Base-by-base conservation (phyloP, 1,139 yeast genomes). In the Kazachstania sp. region DNA sequence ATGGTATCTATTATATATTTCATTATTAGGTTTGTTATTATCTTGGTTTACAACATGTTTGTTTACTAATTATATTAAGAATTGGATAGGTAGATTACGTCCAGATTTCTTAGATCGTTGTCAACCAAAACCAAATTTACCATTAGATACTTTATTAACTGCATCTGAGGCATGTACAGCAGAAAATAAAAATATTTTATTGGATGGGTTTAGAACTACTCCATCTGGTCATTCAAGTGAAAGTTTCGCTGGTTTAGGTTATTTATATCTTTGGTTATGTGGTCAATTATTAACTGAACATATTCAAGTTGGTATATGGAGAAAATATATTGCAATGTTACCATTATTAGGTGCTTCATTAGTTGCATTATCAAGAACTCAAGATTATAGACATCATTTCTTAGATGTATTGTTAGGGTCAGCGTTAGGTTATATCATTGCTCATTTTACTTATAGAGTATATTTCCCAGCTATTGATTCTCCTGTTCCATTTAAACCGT, bases 21-120 rank as follows among this genome's bases (percentile, higher is more conserved):
- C 83, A 1, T 48, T 78, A 0, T 55, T 81, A 34, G 86, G 86
- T 1, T 66, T 81, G 15, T 63, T 67, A 29, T 66, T 81, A 12
- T 68, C 83, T 0, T 65, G 79, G 53, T 68, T 74, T n/a, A 64
- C 78, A n/a, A 74, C 76, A 40, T 71, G 73, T 18, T 70, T 82
- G 31, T 59, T 83, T 43, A 83, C 90, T 2, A 86, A 83, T 60
- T 71, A 79, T 29, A 65, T 83, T 52, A 86, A 86, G 66, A 79
- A 82, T 60, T 75, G 80, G 69, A 76, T 86, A 49, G 90, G 92
- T 1, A 75, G 92, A 60, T 80, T 79, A 47, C 72, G 95, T 56
- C 95, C 95, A 0, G 95, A 86, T 63, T 83, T 85, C 58, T 65
- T 86, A 47, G 81, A 79, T 15, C 73, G 95, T 53, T 85, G 95